These are phyloP conservation scores for Hericium coralloides DNA, from an alignment of 768 basidiomycete genomes.

Conservation along the genomic window DNA sequence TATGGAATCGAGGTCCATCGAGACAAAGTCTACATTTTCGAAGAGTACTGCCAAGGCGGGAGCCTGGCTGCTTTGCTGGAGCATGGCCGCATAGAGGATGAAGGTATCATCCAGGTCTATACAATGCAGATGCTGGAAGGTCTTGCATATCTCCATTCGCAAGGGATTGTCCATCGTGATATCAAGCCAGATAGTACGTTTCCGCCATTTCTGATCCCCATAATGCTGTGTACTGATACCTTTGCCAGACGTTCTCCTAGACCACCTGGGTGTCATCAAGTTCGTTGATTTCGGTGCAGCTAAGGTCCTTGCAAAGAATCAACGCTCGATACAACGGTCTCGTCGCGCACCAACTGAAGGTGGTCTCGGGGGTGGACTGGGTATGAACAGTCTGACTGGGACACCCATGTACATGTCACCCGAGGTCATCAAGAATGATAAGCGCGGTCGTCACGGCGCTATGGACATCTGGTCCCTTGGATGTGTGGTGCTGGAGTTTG, in stretches of 20 bases:
- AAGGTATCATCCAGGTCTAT: conserved; percentile 91
- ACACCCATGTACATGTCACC: conserved; percentile 99
- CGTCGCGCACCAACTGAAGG: conserved; percentile 43
- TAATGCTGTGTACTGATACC: neutral
- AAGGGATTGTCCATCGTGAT: conserved; percentile 90
- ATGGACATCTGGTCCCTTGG: conserved; percentile 99
- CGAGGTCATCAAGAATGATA: conserved; percentile 94
- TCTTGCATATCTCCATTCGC: conserved; percentile 85
- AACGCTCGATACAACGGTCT: conserved; percentile 67
- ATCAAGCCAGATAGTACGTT: conserved; percentile 96
- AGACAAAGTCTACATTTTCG: conserved; percentile 98
- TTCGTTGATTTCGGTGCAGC: conserved; percentile 97
- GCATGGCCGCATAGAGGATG: conserved; percentile 93
- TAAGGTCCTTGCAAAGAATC: conserved; percentile 88
- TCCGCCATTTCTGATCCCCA: conserved; percentile 56
- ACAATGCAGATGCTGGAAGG: conserved; percentile 97
- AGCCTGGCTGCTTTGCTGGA: conserved; percentile 84
- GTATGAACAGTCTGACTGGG: conserved; percentile 75
- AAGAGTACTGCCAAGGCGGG: conserved; percentile 96
- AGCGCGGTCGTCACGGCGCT: conserved; percentile 78
- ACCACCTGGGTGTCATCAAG: conserved; percentile 87
- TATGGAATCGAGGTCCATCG: conserved; percentile 98
- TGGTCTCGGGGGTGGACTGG: conserved; percentile 18
- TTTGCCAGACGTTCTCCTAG: conserved; percentile 79
- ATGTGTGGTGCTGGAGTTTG: conserved; percentile 94